phyloP scores from a whole-genome alignment of 495 filamentous ascomycete genomes.

The Hypoxylon perforatum region DNA sequence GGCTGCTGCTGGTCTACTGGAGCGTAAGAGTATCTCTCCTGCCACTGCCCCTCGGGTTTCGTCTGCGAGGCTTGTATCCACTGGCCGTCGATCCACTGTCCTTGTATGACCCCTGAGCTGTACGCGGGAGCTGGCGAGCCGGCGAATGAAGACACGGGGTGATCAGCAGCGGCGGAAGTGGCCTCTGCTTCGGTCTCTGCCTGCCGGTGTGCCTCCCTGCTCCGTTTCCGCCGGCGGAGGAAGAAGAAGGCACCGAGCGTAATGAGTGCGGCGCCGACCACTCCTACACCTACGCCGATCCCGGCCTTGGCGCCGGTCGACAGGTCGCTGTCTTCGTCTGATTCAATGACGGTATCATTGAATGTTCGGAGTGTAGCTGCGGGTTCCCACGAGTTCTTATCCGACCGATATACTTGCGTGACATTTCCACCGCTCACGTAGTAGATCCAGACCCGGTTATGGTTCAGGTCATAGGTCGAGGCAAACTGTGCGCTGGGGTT shows the following conservation, averaged over 20 bases:
- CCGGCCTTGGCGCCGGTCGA: slow-evolving; percentile 51
- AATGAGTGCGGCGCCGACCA: slow-evolving; percentile 43
- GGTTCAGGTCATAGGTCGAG: slow-evolving; percentile 35
- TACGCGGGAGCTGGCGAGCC: slow-evolving; percentile 8
- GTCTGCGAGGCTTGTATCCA: background rate
- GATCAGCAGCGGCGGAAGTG: background rate
- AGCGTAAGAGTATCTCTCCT: background rate
- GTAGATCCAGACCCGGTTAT: slow-evolving; percentile 46
- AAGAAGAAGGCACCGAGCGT: slow-evolving; percentile 37
- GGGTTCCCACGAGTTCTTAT: slow-evolving; percentile 29
- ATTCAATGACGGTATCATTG: background rate
- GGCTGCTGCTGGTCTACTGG: slow-evolving; percentile 16
- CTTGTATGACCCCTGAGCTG: background rate
- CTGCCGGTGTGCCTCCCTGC: slow-evolving; percentile 20
- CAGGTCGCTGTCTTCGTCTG: slow-evolving; percentile 27
- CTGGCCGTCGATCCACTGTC: slow-evolving; percentile 4
- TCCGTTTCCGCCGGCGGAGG: slow-evolving; percentile 39
- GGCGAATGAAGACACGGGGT: background rate
- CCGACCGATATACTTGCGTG: slow-evolving; percentile 45
- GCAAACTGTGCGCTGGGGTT: slow-evolving; percentile 46
- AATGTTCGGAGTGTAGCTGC: background rate
- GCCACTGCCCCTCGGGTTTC: slow-evolving; percentile 1
- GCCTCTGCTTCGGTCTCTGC: slow-evolving; percentile 21
- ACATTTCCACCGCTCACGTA: slow-evolving; percentile 47
- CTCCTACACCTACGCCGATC: slow-evolving; percentile 49